Evolutionary conservation across 2,329 filamentous ascomycete species (phyloP).

Genomic region (Sarocladium kiliense): DNA sequence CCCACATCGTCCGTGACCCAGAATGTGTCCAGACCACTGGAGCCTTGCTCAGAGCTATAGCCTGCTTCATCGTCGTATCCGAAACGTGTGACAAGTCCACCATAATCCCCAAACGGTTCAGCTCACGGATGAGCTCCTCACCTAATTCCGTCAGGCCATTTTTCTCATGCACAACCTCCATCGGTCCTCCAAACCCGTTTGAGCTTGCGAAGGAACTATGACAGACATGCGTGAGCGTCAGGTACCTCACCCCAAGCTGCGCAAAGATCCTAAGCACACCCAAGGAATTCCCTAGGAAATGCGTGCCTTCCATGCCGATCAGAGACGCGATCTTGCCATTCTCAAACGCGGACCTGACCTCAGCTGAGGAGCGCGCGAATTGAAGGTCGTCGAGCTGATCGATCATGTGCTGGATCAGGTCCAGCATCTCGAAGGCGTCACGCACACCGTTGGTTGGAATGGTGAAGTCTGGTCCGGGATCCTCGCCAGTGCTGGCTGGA

Average conservation of each 20-base stretch:
- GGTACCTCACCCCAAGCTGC: slow-evolving; percentile 76
- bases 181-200: neutral
- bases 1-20: slow-evolving; percentile 57
- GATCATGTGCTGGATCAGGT: slow-evolving; percentile 8
- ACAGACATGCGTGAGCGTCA: slow-evolving; percentile 91
- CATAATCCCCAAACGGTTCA: slow-evolving; percentile 33
- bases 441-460: neutral
- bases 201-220: slow-evolving; percentile 71
- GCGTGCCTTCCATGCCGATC: slow-evolving; percentile 78
- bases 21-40: slow-evolving; percentile 76
- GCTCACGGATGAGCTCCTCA: slow-evolving; percentile 11
- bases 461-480: slow-evolving; percentile 2
- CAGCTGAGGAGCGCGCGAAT: slow-evolving; percentile 16
- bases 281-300: slow-evolving; percentile 85
- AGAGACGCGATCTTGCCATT: slow-evolving; percentile 67
- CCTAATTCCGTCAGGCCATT: slow-evolving; percentile 12
- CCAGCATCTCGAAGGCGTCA: slow-evolving; percentile 4
- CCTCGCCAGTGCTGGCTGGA: slow-evolving; percentile 36
- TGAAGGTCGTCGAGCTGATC: slow-evolving; percentile 3
- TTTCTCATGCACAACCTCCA: slow-evolving; percentile 68
- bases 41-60: slow-evolving; percentile 37
- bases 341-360: slow-evolving; percentile 57
- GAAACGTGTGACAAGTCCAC: slow-evolving; percentile 69
- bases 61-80: slow-evolving; percentile 9
- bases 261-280: slow-evolving; percentile 72